phyloP scores from a whole-genome alignment of 129 eudicot species.

The Smallanthus sonchifolius region DNA sequence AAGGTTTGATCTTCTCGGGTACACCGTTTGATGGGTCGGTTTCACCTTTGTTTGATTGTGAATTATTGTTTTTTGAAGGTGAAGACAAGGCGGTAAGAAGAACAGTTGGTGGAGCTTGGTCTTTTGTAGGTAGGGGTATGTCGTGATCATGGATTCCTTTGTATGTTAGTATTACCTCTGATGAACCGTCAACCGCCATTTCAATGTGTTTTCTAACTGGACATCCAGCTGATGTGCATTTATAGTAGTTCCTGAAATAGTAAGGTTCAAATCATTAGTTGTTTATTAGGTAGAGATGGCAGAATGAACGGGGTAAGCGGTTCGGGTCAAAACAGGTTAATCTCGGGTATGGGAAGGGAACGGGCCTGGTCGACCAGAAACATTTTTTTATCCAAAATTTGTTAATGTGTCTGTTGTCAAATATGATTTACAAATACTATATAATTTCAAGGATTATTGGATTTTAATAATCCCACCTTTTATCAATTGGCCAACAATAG shows the following conservation, averaged over 20 bases:
- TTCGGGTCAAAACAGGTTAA: neutral
- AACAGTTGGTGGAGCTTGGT: slow-evolving; percentile 39
- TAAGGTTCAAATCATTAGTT: neutral
- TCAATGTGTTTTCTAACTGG: slow-evolving; percentile 92
- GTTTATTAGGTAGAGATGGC: neutral
- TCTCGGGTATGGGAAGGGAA: neutral
- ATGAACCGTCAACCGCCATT: slow-evolving; percentile 56
- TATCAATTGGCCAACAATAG: too few species aligned
- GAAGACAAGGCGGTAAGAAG: slow-evolving; percentile 41
- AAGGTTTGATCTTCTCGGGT: slow-evolving; percentile 5
- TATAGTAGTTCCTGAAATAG: slow-evolving; percentile 80
- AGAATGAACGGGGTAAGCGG: neutral
- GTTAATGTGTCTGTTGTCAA: neutral
- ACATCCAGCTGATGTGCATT: slow-evolving; percentile 89
- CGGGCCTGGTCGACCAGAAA: neutral
- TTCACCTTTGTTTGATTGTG: slow-evolving; percentile 26
- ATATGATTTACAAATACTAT: neutral
- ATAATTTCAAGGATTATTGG: neutral
- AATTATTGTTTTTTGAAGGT: slow-evolving; percentile 26
- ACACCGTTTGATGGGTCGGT: slow-evolving; percentile 26
- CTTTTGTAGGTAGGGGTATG: slow-evolving; percentile 57
- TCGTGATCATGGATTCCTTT: slow-evolving; percentile 86
- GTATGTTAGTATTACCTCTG: slow-evolving; percentile 58
- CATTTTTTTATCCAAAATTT: neutral
- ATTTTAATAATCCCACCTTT: too few species aligned